Evolutionary conservation across 2,329 filamentous ascomycete species (phyloP).

Genomic region (Trichoderma cornu-damae): DNA sequence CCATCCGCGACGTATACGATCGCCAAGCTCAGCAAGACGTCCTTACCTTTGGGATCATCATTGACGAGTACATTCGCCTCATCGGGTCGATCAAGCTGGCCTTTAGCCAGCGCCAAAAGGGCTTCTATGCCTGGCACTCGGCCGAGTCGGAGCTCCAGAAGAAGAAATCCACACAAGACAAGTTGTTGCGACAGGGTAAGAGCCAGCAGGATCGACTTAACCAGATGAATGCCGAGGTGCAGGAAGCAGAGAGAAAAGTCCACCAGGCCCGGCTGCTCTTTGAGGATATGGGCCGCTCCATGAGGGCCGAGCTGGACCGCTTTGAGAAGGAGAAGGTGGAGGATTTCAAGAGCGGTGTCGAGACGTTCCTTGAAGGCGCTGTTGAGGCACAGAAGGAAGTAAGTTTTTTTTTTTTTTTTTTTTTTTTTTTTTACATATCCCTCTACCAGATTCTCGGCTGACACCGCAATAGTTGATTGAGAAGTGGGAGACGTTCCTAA

Average conservation of each 20-base stretch:
- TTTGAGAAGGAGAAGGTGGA: conserved; percentile 98
- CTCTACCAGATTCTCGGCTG: too few species aligned
- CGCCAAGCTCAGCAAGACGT: conserved; percentile 96
- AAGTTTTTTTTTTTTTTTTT: conserved; percentile 15
- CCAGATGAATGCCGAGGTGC: conserved; percentile 86
- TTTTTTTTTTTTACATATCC: too few species aligned
- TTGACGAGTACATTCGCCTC: conserved; percentile 95
- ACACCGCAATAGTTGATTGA: conserved; percentile 56
- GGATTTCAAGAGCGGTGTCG: conserved; percentile 96
- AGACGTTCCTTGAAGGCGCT: conserved; percentile 94
- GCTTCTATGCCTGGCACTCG: conserved; percentile 88
- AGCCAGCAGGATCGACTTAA: conserved; percentile 93
- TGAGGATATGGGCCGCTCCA: conserved; percentile 93
- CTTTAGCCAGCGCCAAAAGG: conserved; percentile 88
- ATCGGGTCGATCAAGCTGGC: conserved; percentile 94
- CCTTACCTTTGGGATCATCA: conserved; percentile 91
- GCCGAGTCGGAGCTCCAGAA: conserved; percentile 90
- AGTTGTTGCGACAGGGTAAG: conserved; percentile 88
- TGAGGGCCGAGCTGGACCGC: conserved; percentile 84
- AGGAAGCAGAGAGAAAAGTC: conserved; percentile 89
- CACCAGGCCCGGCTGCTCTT: conserved; percentile 87
- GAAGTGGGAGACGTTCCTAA: conserved; percentile 96
- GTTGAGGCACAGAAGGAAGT: conserved; percentile 99
- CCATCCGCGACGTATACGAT: conserved; percentile 91
- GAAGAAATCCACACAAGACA: conserved; percentile 83